phyloP scores from a whole-genome alignment of 805 yeast species.

The Clavispora fructus region DNA sequence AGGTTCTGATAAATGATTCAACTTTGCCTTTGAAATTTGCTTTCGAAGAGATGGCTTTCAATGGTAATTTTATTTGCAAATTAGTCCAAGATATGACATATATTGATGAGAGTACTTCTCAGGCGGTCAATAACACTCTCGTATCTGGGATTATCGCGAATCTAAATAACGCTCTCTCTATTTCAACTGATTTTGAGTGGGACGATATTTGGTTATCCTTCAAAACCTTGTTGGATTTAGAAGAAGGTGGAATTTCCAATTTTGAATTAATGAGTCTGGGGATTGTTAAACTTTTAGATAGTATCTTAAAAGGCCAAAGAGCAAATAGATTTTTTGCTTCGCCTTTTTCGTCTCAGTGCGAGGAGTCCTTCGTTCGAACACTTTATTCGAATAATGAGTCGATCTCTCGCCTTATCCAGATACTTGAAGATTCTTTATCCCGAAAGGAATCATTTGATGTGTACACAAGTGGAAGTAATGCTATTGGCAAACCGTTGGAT shows the following conservation, averaged over 20 bases:
- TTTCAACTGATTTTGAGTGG: conserved; percentile 15
- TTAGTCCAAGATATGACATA: too few relatives aligned
- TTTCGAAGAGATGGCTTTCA: neutral
- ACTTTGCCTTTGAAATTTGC: neutral
- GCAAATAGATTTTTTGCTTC: neutral
- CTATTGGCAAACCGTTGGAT: conserved; percentile 11
- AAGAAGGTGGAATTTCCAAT: conserved; percentile 47
- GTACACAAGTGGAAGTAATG: conserved; percentile 38
- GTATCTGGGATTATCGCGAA: neutral
- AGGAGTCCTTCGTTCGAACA: conserved; percentile 30
- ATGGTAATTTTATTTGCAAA: neutral
- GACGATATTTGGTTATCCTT: neutral
- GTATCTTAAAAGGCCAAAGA: neutral
- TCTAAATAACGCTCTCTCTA: conserved; percentile 24
- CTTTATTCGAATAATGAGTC: neutral
- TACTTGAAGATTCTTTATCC: conserved; percentile 65
- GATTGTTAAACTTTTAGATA: conserved; percentile 31
- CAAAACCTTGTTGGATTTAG: conserved; percentile 1
- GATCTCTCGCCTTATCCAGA: conserved; percentile 1
- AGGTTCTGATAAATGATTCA: neutral
- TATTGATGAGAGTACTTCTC: neutral
- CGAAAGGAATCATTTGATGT: conserved; percentile 72
- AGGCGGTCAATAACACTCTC: neutral
- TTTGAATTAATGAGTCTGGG: conserved; percentile 74
- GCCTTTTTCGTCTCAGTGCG: neutral